phyloP scores from a whole-genome alignment of 768 basidiomycete genomes.

The Rubroboletus satanas region DNA sequence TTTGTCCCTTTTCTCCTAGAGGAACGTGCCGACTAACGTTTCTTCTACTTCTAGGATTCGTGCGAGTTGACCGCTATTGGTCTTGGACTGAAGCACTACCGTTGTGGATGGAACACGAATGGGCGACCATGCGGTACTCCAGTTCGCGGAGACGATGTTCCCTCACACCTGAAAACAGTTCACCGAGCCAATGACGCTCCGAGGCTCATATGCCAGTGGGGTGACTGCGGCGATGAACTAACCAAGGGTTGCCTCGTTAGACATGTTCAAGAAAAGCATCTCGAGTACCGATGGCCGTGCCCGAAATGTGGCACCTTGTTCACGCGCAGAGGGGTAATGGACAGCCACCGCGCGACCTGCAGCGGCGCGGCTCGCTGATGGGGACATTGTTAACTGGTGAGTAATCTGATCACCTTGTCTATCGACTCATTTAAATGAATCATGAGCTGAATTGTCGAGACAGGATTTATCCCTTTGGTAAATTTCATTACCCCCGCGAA shows the following conservation, averaged over 20 bases:
- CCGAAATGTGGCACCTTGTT: slow-evolving; percentile 12
- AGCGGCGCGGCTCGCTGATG: neutral
- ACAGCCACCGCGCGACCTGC: slow-evolving; percentile 13
- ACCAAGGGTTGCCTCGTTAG: slow-evolving; percentile 14
- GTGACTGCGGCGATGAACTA: slow-evolving; percentile 13
- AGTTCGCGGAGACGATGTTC: slow-evolving; percentile 16
- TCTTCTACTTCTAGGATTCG: slow-evolving; percentile 10
- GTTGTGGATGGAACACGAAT: slow-evolving; percentile 11
- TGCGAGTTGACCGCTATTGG: slow-evolving; percentile 11
- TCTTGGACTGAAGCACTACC: neutral
- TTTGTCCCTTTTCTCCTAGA: neutral
- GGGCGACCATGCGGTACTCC: slow-evolving; percentile 6
- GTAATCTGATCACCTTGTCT: neutral
- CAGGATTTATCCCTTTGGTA: neutral
- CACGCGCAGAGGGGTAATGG: slow-evolving; percentile 22
- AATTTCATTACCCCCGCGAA: neutral
- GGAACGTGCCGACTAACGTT: neutral
- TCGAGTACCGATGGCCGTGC: slow-evolving; percentile 23
- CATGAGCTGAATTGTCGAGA: neutral
- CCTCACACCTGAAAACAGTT: slow-evolving; percentile 11
- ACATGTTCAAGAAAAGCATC: slow-evolving; percentile 25
- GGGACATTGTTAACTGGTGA: neutral
- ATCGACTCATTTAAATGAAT: neutral
- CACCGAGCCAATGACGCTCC: slow-evolving; percentile 5
- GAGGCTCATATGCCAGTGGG: slow-evolving; percentile 16